phyloP scores from a whole-genome alignment of 768 basidiomycete species.

The Rhizopogon rudus region DNA sequence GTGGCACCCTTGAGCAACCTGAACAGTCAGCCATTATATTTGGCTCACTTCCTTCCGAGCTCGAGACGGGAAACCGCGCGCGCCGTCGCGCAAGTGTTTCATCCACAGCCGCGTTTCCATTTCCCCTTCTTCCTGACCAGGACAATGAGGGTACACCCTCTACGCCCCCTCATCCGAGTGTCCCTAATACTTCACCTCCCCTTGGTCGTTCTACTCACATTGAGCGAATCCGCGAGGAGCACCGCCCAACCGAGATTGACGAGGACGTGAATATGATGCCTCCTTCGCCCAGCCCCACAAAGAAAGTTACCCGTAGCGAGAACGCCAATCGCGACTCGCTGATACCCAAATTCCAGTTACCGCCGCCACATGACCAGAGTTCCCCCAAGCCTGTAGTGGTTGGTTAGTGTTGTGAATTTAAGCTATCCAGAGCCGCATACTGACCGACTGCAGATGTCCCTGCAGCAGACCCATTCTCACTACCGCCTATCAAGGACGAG shows the following conservation, averaged over 20 bases:
- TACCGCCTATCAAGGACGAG: slow-evolving; percentile 21
- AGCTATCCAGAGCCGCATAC: not conserved
- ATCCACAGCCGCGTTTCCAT: slow-evolving; percentile 34
- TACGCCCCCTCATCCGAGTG: slow-evolving; percentile 13
- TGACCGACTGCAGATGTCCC: slow-evolving; percentile 10
- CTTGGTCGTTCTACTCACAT: slow-evolving; percentile 35
- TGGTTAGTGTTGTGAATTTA: slow-evolving; percentile 10
- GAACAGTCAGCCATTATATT: slow-evolving; percentile 8
- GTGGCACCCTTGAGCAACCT: slow-evolving; percentile 13
- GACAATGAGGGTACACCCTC: slow-evolving; percentile 12
- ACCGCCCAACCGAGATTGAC: slow-evolving; percentile 27
- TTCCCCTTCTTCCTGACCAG: slow-evolving; percentile 18
- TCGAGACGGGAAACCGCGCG: slow-evolving; percentile 36
- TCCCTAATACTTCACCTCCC: slow-evolving; percentile 8
- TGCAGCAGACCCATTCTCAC: slow-evolving; percentile 17
- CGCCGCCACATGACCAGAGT: slow-evolving; percentile 12
- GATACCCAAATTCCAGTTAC: slow-evolving; percentile 30
- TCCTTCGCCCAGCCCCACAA: slow-evolving; percentile 45
- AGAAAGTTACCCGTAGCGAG: slow-evolving; percentile 14
- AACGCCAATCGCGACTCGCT: slow-evolving; percentile 23
- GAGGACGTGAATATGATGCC: slow-evolving; percentile 40
- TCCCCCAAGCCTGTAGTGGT: slow-evolving; percentile 14
- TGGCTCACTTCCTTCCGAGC: slow-evolving; percentile 40
- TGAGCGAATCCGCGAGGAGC: slow-evolving; percentile 29
- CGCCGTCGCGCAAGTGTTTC: slow-evolving; percentile 27